These are phyloP conservation scores for Exophiala phaeomuriformis DNA, from an alignment of 2,329 filamentous ascomycete species.

Conservation along the genomic window DNA sequence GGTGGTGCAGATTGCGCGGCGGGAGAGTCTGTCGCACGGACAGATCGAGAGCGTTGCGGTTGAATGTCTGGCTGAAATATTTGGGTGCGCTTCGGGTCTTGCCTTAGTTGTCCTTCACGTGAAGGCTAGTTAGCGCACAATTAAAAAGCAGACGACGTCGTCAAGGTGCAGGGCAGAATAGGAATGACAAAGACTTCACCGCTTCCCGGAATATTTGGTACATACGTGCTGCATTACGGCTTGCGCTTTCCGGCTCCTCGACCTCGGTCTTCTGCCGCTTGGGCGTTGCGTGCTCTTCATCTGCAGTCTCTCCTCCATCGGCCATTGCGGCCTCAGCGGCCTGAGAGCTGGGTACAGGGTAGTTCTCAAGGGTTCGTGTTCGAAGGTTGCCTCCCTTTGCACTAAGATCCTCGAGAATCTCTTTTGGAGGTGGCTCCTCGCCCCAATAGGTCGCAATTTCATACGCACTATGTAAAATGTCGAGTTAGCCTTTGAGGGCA, in stretches of 20 bases:
- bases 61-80: conserved; percentile 77
- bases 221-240: conserved; percentile 31
- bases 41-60: conserved; percentile 52
- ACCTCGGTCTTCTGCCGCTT: conserved; percentile 45
- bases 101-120: conserved; percentile 46
- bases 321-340: conserved; percentile 4
- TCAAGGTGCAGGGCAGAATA: no score
- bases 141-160: no score
- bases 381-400: conserved; percentile 77
- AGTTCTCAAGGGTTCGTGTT: conserved; percentile 72
- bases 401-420: conserved; percentile 72
- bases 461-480: conserved; percentile 50
- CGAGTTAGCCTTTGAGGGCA: not conserved
- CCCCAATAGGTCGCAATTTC: conserved; percentile 73
- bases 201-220: not conserved
- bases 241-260: conserved; percentile 42
- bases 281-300: conserved; percentile 44
- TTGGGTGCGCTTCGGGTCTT: conserved; percentile 76
- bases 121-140: no score
- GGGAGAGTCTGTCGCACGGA: conserved; percentile 45
- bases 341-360: conserved; percentile 43
- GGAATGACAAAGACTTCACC: no score
- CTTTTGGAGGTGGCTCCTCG: conserved; percentile 75
- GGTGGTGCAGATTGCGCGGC: conserved; percentile 24
- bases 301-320: conserved; percentile 35